Conservation (phyloP, 257 asterid species). For the Ehretia macrophylla region DNA sequence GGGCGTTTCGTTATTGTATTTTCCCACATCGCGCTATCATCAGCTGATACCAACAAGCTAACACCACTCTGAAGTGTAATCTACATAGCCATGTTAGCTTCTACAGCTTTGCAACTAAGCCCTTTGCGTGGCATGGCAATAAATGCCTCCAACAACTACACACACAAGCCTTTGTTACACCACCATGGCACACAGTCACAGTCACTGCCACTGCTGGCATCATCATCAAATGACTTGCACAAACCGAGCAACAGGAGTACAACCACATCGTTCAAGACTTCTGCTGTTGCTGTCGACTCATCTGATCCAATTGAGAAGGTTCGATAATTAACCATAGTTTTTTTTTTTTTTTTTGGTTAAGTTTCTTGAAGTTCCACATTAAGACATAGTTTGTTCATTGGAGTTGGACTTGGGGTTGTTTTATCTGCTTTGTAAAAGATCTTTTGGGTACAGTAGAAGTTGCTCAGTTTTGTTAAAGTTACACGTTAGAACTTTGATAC, state of each 20-base stretch:
- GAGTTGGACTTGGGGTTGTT: no score
- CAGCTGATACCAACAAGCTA: slow-evolving; percentile 7
- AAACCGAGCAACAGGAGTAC: slow-evolving; percentile 13
- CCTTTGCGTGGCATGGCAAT: slow-evolving; percentile 34
- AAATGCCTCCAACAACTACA: slow-evolving; percentile 32
- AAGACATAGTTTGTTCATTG: no score
- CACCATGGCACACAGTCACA: slow-evolving; percentile 27
- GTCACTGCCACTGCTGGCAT: slow-evolving; percentile 26
- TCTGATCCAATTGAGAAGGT: slow-evolving; percentile 66
- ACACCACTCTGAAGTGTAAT: slow-evolving; percentile 10
- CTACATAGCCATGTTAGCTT: slow-evolving; percentile 55
- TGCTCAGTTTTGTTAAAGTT: no score
- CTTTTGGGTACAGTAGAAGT: no score
- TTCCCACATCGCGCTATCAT: slow-evolving; percentile 14
- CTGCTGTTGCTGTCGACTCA: slow-evolving; percentile 74
- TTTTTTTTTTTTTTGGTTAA: neutral
- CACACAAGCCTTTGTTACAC: slow-evolving; percentile 38
- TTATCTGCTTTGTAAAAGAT: no score
- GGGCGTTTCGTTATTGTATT: slow-evolving; percentile 21
- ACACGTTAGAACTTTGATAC: no score
- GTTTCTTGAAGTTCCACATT: neutral
- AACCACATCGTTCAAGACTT: slow-evolving; percentile 34
- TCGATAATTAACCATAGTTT: slow-evolving; percentile 1
- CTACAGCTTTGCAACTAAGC: slow-evolving; percentile 57
- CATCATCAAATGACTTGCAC: slow-evolving; percentile 34